Evolutionary conservation across 257 asterid species (phyloP).

Genomic region (Solanum sitiens): DNA sequence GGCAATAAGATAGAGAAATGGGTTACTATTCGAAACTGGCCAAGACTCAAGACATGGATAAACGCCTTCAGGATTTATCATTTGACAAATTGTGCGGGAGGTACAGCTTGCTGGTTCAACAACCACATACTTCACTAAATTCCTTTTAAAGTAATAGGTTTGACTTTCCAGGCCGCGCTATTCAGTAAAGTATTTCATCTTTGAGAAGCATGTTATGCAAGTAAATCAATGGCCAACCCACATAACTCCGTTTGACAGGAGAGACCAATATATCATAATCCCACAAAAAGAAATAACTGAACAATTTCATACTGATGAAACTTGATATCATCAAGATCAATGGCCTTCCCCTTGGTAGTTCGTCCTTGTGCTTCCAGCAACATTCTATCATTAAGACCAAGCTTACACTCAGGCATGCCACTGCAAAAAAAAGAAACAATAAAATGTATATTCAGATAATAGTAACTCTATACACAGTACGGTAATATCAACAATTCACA

Average conservation of each 20-base stretch:
- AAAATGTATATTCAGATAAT: not conserved
- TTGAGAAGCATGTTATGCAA: not conserved
- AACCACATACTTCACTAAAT: not conserved
- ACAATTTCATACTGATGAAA: constrained; percentile 81
- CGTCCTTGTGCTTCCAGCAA: constrained; percentile 97
- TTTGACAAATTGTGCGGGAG: not conserved
- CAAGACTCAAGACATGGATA: not conserved
- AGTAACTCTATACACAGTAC: not conserved
- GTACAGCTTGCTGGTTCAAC: not conserved
- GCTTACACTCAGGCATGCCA: constrained; percentile 99
- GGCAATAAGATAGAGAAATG: not conserved
- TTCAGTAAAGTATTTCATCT: not conserved
- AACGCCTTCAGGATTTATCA: not conserved
- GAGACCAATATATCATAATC: not conserved
- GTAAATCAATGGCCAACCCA: not conserved
- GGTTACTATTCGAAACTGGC: not conserved
- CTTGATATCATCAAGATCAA: constrained; percentile 96
- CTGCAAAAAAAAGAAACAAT: constrained; percentile 38
- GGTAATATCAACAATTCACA: not conserved
- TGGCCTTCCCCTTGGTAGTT: constrained; percentile 89
- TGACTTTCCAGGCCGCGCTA: not conserved
- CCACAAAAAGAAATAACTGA: constrained; percentile 2
- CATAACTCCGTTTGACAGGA: not conserved
- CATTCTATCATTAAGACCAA: constrained; percentile 95
- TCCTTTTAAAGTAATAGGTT: not conserved